Evolutionary conservation across 2,329 filamentous ascomycete species (phyloP), one percentile per base, ranked within the genome.

Genomic region (Botrytis cinerea): DNA sequence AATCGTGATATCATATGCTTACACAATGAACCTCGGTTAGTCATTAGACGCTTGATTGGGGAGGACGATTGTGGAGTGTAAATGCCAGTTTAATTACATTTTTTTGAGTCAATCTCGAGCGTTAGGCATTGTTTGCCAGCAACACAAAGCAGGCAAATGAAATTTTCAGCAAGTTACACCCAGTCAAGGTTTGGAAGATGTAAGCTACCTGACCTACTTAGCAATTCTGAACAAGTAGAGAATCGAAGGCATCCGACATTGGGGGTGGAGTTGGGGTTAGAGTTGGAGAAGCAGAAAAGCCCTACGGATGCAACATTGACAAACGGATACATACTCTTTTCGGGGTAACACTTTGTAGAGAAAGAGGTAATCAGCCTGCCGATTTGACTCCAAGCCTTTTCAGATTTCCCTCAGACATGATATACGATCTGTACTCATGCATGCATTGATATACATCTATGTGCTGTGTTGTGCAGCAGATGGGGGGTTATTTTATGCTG

Each of bases 291-390:
- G 48, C 48, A 68, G 66, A 57, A 32, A 46, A 61, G 51, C 48
- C 51, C 63, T 69, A 8, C 71, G 71, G 71, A 68, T 72, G 63
- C 71, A 68, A 72, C 71, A 72, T 72, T 72, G 71, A 72, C 71
- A 72, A 67, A 72, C 71, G 71, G 71, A 54, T 72, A 61, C 62
- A 28, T 61, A 48, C 71, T 72, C 54, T 32, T 68, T 67, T 22
- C 7, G 20, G 32, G 40, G 62, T 72, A 32, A 69, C 71, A 69
- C 28, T 28, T 18, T 14, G 20, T n/a, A 43, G 22, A n/a, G 28
- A 43, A 69, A 72, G 22, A 48, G 51, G 54, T 28, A 60, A 69
- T 48, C 25, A 61, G 38, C 43, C 22, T 43, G 60, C 48, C 40
- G 28, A 22, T 60, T 72, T 16, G 51, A 46, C 51, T 54, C n/a